These are phyloP conservation scores for Verbascum thapsus DNA, from an alignment of 257 asterid species.

Conservation along the genomic window DNA sequence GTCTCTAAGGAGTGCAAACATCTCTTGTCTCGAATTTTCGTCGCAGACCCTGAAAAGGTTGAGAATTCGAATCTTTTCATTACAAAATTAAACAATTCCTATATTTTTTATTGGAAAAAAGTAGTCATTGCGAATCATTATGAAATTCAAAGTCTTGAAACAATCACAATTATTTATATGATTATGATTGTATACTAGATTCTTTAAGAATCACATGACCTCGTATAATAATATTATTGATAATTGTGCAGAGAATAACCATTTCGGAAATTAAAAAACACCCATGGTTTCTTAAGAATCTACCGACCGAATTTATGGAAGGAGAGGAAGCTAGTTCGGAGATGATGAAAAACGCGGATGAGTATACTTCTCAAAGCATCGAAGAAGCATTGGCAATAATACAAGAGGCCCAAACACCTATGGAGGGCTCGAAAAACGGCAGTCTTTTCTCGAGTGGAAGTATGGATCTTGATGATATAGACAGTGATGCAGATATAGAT, in stretches of 20 bases:
- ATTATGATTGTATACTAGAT: too few species aligned
- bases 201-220: too few species aligned
- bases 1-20: slow-evolving; percentile 76
- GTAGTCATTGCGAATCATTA: neutral
- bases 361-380: slow-evolving; percentile 42
- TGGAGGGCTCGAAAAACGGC: slow-evolving; percentile 38
- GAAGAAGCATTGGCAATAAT: slow-evolving; percentile 72
- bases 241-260: slow-evolving; percentile 63
- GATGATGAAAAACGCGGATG: slow-evolving; percentile 29
- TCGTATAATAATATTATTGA: neutral
- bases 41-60: slow-evolving; percentile 83
- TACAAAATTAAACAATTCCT: neutral
- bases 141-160: too few species aligned
- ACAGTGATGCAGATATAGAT: slow-evolving; percentile 63
- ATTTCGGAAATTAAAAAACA: slow-evolving; percentile 78
- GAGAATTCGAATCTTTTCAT: neutral
- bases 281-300: slow-evolving; percentile 70
- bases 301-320: slow-evolving; percentile 52
- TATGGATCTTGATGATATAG: slow-evolving; percentile 71
- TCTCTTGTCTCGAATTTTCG: slow-evolving; percentile 76
- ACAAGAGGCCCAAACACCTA: slow-evolving; percentile 58
- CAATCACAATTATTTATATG: too few species aligned
- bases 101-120: neutral
- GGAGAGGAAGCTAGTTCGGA: slow-evolving; percentile 52
- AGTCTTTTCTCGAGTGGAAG: slow-evolving; percentile 47